Conservation (phyloP, 352 stramenopile species). For the Phytophthora pluvialis region DNA sequence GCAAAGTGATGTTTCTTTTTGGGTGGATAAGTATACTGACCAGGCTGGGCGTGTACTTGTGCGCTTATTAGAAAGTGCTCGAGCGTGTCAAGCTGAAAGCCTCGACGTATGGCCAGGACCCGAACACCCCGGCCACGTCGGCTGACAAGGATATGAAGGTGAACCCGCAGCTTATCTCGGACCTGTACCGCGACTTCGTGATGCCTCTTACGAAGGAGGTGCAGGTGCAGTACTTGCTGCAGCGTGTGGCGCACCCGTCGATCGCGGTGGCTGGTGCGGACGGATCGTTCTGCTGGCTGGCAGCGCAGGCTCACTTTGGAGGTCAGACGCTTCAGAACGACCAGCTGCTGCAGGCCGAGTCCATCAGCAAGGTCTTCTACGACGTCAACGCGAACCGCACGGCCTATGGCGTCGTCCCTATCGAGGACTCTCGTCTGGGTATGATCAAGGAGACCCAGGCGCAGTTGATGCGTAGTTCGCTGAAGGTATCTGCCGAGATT, state of each 20-base stretch:
- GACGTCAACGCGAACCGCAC: constrained; percentile 82
- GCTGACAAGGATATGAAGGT: constrained; percentile 90
- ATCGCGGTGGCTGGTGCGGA: constrained; percentile 74
- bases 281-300: constrained; percentile 82
- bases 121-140: constrained; percentile 50
- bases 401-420: constrained; percentile 86
- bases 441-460: constrained; percentile 91
- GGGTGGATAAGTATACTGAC: background rate
- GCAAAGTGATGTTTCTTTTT: constrained; percentile 5
- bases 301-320: constrained; percentile 71
- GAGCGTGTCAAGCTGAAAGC: constrained; percentile 96
- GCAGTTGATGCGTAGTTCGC: constrained; percentile 67
- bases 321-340: constrained; percentile 47
- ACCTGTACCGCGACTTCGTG: constrained; percentile 97
- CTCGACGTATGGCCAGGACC: constrained; percentile 94
- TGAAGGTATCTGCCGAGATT: constrained; percentile 84
- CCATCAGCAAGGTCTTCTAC: constrained; percentile 81
- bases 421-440: constrained; percentile 83
- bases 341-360: constrained; percentile 63
- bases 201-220: constrained; percentile 99
- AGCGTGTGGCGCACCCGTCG: constrained; percentile 79
- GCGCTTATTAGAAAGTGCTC: constrained; percentile 73
- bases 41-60: background rate
- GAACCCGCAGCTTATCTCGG: constrained; percentile 95
- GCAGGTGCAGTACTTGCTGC: constrained; percentile 93